Evolutionary conservation across 805 yeast genomes (phyloP).

Genomic region (Clavispora asparagi): DNA sequence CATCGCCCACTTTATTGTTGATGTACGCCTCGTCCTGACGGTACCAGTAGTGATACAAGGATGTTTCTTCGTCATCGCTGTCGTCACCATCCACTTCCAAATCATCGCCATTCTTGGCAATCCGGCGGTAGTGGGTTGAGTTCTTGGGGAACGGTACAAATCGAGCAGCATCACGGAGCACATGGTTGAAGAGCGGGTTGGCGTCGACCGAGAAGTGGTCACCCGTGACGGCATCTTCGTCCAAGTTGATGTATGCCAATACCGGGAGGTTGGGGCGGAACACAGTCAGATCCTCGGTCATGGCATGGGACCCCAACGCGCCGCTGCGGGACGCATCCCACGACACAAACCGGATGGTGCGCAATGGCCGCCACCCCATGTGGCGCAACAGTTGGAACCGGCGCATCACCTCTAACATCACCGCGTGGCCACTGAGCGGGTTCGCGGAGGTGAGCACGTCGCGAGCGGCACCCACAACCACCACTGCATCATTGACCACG

Average conservation of each 20-base stretch:
- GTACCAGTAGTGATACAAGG: slow-evolving; percentile 32
- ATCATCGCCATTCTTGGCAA: slow-evolving; percentile 6
- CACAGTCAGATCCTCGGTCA: slow-evolving; percentile 16
- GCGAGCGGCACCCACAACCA: slow-evolving; percentile 36
- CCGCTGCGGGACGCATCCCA: slow-evolving; percentile 38
- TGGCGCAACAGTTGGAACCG: slow-evolving; percentile 25
- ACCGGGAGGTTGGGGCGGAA: slow-evolving; percentile 21
- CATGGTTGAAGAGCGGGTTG: slow-evolving; percentile 31
- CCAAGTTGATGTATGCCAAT: slow-evolving; percentile 34
- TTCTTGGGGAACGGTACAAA: slow-evolving; percentile 28
- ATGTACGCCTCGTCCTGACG: slow-evolving; percentile 28
- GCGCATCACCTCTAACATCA: slow-evolving; percentile 35
- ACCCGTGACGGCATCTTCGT: slow-evolving; percentile 35
- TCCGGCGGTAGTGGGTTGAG: slow-evolving; percentile 15
- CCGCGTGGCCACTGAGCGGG: slow-evolving; percentile 36
- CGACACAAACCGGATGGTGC: slow-evolving; percentile 35
- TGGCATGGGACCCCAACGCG: slow-evolving; percentile 25
- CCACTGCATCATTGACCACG: slow-evolving; percentile 34
- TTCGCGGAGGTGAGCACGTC: slow-evolving; percentile 33
- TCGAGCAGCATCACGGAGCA: slow-evolving; percentile 24
- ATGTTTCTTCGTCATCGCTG: slow-evolving; percentile 16
- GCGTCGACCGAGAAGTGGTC: slow-evolving; percentile 29
- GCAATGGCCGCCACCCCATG: slow-evolving; percentile 39
- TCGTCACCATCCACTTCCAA: slow-evolving; percentile 11
- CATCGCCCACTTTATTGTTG: slow-evolving; percentile 27